Conservation (phyloP, 495 filamentous ascomycete species). For the Trichoderma reesei region DNA sequence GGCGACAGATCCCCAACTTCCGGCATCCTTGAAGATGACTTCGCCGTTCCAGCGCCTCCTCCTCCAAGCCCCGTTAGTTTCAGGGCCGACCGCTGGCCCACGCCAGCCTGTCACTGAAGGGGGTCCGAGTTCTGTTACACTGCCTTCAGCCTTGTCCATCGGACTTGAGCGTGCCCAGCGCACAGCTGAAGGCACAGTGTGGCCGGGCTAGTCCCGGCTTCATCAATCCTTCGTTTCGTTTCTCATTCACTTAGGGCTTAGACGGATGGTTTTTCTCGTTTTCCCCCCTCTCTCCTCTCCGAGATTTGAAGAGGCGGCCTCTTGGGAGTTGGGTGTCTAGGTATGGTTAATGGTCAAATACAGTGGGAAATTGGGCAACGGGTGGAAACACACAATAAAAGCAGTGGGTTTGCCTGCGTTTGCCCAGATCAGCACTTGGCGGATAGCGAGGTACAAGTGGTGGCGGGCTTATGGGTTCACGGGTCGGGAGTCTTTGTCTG, state of each 20-base stretch:
- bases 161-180: neutral
- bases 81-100: slow-evolving; percentile 34
- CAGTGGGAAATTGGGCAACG: neutral
- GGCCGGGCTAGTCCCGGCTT: neutral
- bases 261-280: neutral
- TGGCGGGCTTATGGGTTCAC: neutral
- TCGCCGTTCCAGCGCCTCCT: slow-evolving; percentile 39
- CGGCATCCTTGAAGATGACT: slow-evolving; percentile 39
- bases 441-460: neutral
- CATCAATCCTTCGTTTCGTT: neutral
- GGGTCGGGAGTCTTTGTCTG: neutral
- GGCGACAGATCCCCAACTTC: slow-evolving; percentile 27
- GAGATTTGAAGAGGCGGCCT: neutral
- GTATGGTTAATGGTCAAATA: neutral
- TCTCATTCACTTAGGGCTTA: neutral
- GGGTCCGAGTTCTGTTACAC: slow-evolving; percentile 4
- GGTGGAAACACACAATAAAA: neutral
- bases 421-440: neutral
- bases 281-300: neutral
- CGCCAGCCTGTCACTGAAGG: slow-evolving; percentile 12
- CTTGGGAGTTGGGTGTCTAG: neutral
- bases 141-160: neutral
- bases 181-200: neutral
- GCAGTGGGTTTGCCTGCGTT: neutral
- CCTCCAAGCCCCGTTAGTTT: slow-evolving; percentile 41